These are phyloP conservation scores for Tuber calosporum DNA, from an alignment of 495 filamentous ascomycete species.

Conservation along the genomic window DNA sequence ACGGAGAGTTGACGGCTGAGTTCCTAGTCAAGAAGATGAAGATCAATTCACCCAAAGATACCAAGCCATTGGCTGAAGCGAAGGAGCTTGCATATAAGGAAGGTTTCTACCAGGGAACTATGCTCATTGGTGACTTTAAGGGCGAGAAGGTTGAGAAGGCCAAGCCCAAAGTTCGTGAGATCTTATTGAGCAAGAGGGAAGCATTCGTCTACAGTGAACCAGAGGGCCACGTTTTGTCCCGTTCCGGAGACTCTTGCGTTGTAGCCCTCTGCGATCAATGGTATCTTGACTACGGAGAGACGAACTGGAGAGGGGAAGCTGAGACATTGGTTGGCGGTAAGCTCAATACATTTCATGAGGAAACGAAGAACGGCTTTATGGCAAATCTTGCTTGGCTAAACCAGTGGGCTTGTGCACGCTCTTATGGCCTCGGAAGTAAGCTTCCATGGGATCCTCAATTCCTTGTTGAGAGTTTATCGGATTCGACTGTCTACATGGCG, in stretches of 20 bases:
- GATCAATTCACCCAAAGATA: slow-evolving; percentile 92
- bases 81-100: slow-evolving; percentile 96
- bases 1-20: slow-evolving; percentile 75
- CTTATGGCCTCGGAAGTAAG: slow-evolving; percentile 87
- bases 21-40: slow-evolving; percentile 85
- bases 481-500: slow-evolving; percentile 90
- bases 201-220: slow-evolving; percentile 93
- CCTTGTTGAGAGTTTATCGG: slow-evolving; percentile 84
- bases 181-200: slow-evolving; percentile 68
- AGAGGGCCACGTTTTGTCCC: slow-evolving; percentile 74
- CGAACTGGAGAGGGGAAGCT: slow-evolving; percentile 68
- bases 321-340: slow-evolving; percentile 62
- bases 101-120: slow-evolving; percentile 92
- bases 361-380: slow-evolving; percentile 77
- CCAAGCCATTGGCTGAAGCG: slow-evolving; percentile 79
- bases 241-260: slow-evolving; percentile 83
- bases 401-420: slow-evolving; percentile 89
- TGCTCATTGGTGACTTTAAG: slow-evolving; percentile 82
- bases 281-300: slow-evolving; percentile 93
- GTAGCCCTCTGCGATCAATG: slow-evolving; percentile 93
- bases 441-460: slow-evolving; percentile 91
- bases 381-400: slow-evolving; percentile 82
- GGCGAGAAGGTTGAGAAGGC: slow-evolving; percentile 75
- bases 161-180: slow-evolving; percentile 75
- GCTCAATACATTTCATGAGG: slow-evolving; percentile 68